Base-by-base conservation (phyloP, 2,329 filamentous ascomycete species). In the Sporothrix brasiliensis region DNA sequence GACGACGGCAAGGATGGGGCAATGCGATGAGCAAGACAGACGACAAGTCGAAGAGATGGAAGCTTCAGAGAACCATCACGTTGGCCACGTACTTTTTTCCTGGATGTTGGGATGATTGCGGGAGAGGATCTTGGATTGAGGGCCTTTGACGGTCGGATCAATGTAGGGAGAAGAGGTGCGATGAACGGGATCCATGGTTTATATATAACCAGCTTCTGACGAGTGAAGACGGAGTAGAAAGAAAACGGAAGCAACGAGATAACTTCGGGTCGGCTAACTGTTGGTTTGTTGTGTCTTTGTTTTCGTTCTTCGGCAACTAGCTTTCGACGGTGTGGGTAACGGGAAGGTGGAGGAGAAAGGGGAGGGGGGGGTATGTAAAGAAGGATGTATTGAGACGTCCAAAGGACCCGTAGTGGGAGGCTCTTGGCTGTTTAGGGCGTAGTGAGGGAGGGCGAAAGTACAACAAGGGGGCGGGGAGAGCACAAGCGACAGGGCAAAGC, bases 121-220 rank as follows among this genome's bases (percentile, higher is more conserved):
- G 49, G 78, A 76, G 68, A 81, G 79, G 72, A 82, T 77, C 73
- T 83, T 79, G 71, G 79, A 81, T 66, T 77, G 77, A 70, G 81
- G 81, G 30, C 81, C 81, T 81, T 83, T 82, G 71, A 83, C 78
- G 67, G 77, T 74, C 41, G 81, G 81, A 76, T 83, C 80, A 69
- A 76, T 75, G 77, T 83, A 83, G 73, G 82, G 81, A 80, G 82
- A 83, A 76, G 79, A 76, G 47, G 79, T 80, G 78, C 81, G 79
- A 54, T 77, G 75, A 72, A 83, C 79, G 77, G 81, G 81, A 76
- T 81, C 79, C 76, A 77, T 78, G 76, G 74, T 76, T 78, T 78
- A 78, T 74, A 73, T 71, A 72, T 67, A 70, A 30, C 21, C 34
- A 50, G 16, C 39, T 16, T 58, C 49, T 47, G 47, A 39, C 14